Conservation (phyloP, 2,329 filamentous ascomycete species). For the Colletotrichum orbiculare region DNA sequence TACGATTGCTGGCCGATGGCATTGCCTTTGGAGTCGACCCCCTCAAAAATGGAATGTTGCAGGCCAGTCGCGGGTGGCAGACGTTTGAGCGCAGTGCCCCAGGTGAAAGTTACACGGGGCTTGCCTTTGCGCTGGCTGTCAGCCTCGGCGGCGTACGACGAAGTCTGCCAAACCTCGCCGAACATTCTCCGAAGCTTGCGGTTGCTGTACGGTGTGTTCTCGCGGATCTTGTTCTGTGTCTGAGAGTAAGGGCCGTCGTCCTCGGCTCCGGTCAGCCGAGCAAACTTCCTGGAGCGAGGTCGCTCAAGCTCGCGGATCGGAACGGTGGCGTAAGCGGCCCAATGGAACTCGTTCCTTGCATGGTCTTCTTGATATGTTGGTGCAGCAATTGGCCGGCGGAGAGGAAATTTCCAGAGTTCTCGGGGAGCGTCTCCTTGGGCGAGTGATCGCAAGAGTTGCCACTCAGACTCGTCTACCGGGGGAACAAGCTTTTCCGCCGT, state of each 20-base stretch:
- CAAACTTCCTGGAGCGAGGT: constrained; percentile 46
- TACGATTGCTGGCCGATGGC: neutral
- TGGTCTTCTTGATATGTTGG: neutral
- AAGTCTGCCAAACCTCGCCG: constrained; percentile 55
- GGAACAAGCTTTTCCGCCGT: constrained; percentile 60
- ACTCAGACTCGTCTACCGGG: constrained; percentile 65
- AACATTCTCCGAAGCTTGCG: constrained; percentile 63
- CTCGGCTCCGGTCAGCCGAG: constrained; percentile 49
- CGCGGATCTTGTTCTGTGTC: constrained; percentile 41
- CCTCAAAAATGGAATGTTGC: constrained; percentile 61
- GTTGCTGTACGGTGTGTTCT: constrained; percentile 38
- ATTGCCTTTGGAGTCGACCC: constrained; percentile 48
- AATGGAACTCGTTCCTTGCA: constrained; percentile 49
- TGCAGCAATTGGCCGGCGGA: constrained; percentile 46
- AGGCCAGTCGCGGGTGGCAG: constrained; percentile 45
- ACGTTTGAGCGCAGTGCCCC: constrained; percentile 53
- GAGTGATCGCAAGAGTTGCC: constrained; percentile 64
- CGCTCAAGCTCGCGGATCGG: constrained; percentile 54
- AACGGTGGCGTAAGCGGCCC: constrained; percentile 53
- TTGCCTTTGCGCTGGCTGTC: constrained; percentile 40
- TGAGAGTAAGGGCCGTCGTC: constrained; percentile 52
- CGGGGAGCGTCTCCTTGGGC: constrained; percentile 52
- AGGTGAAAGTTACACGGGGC: constrained; percentile 52
- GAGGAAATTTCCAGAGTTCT: constrained; percentile 51
- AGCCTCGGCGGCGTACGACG: constrained; percentile 52